phyloP scores from a whole-genome alignment of 2,329 filamentous ascomycete species.

The Hysterium pulicare region DNA sequence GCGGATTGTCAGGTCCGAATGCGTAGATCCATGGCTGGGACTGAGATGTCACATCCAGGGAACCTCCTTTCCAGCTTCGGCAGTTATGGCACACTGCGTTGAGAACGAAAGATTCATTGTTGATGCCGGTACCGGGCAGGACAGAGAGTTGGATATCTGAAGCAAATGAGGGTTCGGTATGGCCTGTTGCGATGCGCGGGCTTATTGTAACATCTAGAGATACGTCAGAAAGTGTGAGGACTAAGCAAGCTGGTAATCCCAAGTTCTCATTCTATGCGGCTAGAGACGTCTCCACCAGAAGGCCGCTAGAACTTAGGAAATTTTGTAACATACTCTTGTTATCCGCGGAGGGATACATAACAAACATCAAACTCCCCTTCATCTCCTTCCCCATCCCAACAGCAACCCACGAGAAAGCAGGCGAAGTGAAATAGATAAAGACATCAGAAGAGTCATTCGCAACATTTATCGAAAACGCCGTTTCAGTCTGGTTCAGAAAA shows the following conservation, averaged over 20 bases:
- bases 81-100: conserved; percentile 40
- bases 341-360: conserved; percentile 39
- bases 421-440: conserved; percentile 31
- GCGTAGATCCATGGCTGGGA: conserved; percentile 43
- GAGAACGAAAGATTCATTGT: conserved; percentile 33
- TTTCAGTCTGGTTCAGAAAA: conserved; percentile 27
- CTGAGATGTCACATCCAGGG: conserved; percentile 29
- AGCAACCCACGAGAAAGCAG: conserved; percentile 43
- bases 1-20: conserved; percentile 31
- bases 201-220: conserved; percentile 34
- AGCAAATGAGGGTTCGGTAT: conserved; percentile 35
- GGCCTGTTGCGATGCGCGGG: conserved; percentile 31
- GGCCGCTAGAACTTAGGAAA: not conserved
- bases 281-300: not conserved
- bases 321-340: conserved; percentile 25
- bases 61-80: conserved; percentile 34
- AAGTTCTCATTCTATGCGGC: too few species aligned
- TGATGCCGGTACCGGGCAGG: conserved; percentile 28
- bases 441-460: conserved; percentile 29
- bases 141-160: conserved; percentile 25
- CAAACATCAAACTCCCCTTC: conserved; percentile 43
- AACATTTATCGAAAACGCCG: conserved; percentile 34
- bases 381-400: conserved; percentile 44
- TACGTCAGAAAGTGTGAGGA: not conserved
- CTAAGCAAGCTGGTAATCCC: too few species aligned